Percentiles rank a stretch among this genome's conserved stretches.
These are phyloP conservation scores for Alternaria conjuncta DNA, from an alignment of 2,329 filamentous ascomycete species.

Conservation along the genomic window DNA sequence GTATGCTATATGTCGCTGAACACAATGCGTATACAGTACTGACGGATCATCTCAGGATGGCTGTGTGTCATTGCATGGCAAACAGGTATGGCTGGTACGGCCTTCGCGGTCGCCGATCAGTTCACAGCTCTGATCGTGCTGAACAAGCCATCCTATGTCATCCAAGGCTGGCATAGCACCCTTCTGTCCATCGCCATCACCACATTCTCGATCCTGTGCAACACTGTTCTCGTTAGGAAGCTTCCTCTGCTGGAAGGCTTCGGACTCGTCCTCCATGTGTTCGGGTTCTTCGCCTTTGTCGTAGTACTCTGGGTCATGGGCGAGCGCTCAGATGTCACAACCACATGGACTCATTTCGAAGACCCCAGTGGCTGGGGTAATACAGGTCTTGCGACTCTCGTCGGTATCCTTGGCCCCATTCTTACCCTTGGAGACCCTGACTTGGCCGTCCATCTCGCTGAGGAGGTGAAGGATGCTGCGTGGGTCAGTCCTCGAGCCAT, in stretches of 20 bases:
- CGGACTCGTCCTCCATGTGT: slow-evolving; percentile 55
- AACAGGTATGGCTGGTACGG: slow-evolving; percentile 31
- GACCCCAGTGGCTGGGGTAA: slow-evolving; percentile 53
- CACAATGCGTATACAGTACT: background rate
- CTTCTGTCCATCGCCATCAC: slow-evolving; percentile 54
- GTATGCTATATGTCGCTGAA: slow-evolving; percentile 36
- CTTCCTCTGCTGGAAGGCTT: slow-evolving; percentile 41
- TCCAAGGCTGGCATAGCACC: slow-evolving; percentile 56
- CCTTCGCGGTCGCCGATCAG: slow-evolving; percentile 26
- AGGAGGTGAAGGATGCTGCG: slow-evolving; percentile 35
- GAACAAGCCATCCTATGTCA: slow-evolving; percentile 45
- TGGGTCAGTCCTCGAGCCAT: slow-evolving; percentile 42
- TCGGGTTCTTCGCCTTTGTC: slow-evolving; percentile 59
- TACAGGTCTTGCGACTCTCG: slow-evolving; percentile 49
- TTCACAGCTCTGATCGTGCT: slow-evolving; percentile 41
- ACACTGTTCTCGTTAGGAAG: slow-evolving; percentile 46
- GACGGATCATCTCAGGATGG: slow-evolving; percentile 38
- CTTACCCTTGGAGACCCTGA: slow-evolving; percentile 45
- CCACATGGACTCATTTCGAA: slow-evolving; percentile 54
- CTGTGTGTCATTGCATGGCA: slow-evolving; percentile 50
- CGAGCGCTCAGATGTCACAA: slow-evolving; percentile 42
- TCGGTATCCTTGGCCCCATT: slow-evolving; percentile 44
- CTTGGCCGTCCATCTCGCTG: slow-evolving; percentile 41
- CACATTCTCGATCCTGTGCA: slow-evolving; percentile 46
- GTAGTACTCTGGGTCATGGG: slow-evolving; percentile 38